Evolutionary conservation across 2,329 filamentous ascomycete genomes (phyloP).

Genomic region (Westerdykella aurantiaca): DNA sequence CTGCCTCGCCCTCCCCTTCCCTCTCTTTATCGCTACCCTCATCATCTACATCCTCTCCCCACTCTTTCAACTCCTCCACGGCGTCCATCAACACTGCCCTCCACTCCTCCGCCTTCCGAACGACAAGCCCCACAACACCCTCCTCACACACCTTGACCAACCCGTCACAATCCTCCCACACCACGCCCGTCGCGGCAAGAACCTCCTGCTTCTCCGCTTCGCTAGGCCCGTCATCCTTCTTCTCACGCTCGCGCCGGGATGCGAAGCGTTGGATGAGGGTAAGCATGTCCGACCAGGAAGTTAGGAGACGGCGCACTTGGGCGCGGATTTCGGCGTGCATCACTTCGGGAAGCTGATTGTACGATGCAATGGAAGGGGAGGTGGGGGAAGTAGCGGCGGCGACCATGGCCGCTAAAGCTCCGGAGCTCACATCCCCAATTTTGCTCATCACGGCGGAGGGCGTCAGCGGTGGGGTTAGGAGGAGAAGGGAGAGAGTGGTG

Average conservation of each 20-base stretch:
- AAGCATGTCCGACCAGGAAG: constrained; percentile 58
- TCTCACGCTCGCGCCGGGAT: constrained; percentile 39
- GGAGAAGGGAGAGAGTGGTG: constrained; percentile 80
- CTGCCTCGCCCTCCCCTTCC: constrained; percentile 24
- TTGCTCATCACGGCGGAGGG: constrained; percentile 67
- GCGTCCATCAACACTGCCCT: constrained; percentile 73
- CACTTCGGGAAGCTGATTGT: constrained; percentile 30
- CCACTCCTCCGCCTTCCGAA: constrained; percentile 67
- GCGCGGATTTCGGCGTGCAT: constrained; percentile 60
- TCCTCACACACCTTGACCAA: constrained; percentile 58
- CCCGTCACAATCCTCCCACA: constrained; percentile 80
- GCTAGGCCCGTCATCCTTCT: constrained; percentile 15
- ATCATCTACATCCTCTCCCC: constrained; percentile 67
- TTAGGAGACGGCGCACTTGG: constrained; percentile 55
- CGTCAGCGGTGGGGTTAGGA: constrained; percentile 82
- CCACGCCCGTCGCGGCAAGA: constrained; percentile 63
- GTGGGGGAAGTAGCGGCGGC: constrained; percentile 44
- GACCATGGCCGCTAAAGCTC: constrained; percentile 67
- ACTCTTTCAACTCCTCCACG: constrained; percentile 79
- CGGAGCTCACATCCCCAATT: constrained; percentile 64
- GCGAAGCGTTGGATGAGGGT: constrained; percentile 56
- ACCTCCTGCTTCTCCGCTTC: constrained; percentile 39
- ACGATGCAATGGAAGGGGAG: constrained; percentile 1
- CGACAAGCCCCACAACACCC: constrained; percentile 65
- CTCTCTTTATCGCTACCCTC: constrained; percentile 45